A percentile compares a stretch with the other conserved stretches of the same genome.
phyloP scores from a whole-genome alignment of 192 early-diverging fungal species.

The Entomortierella beljakovae region DNA sequence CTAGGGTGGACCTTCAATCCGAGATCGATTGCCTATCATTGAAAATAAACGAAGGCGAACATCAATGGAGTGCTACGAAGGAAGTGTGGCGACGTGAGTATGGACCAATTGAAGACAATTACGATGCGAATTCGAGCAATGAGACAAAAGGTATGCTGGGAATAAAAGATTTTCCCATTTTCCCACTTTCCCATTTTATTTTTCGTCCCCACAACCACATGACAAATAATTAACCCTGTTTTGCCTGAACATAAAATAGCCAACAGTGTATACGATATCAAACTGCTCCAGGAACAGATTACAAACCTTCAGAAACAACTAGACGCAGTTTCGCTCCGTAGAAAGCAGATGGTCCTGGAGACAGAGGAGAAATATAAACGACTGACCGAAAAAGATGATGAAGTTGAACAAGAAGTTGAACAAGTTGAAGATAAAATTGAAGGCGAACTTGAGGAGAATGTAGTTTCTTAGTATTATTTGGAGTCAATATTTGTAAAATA shows the following conservation, averaged over 20 bases:
- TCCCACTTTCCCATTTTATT: not conserved
- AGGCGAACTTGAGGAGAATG: not conserved
- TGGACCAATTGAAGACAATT: constrained; percentile 29
- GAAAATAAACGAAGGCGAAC: constrained; percentile 13
- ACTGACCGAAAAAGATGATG: constrained; percentile 15
- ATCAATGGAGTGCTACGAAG: constrained; percentile 49
- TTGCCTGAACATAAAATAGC: constrained; percentile 11
- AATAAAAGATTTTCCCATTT: not conserved
- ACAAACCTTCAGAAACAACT: constrained; percentile 39
- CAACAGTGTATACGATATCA: constrained; percentile 38
- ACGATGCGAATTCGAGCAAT: constrained; percentile 6
- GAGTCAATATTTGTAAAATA: too few species aligned
- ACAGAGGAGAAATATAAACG: constrained; percentile 37
- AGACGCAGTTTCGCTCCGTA: constrained; percentile 36
- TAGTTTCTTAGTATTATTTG: too few species aligned
- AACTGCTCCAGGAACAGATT: constrained; percentile 44
- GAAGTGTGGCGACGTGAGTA: constrained; percentile 46
- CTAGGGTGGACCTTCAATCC: constrained; percentile 9
- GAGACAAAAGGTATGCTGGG: constrained; percentile 25
- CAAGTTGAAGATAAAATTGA: not conserved
- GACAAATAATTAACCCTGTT: not conserved
- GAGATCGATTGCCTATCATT: constrained; percentile 25
- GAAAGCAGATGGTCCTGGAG: constrained; percentile 45
- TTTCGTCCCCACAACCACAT: not conserved
- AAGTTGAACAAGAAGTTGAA: constrained; percentile 5